Base-by-base conservation (phyloP, 169 alveolate species). In the Fabrea salina region DNA sequence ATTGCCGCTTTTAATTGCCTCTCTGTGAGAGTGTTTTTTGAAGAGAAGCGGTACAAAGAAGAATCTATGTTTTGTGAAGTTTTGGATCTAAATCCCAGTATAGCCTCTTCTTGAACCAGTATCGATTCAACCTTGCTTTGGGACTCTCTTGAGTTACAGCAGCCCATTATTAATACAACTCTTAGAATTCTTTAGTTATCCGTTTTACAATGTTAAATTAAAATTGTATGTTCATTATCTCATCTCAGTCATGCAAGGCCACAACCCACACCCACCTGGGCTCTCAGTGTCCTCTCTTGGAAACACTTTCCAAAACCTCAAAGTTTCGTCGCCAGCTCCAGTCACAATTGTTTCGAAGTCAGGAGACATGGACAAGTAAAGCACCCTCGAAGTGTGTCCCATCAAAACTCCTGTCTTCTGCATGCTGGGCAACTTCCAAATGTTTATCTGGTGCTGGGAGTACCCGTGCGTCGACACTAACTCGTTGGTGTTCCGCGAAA, bases 381-480 rank as follows among this genome's bases (percentile, higher is more conserved):
- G 85, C 7, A 98, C 99, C 70, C 99, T 92, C 56, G 90, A 93
- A 33, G 98, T 96, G 86, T 98, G 99, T 2, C 98, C 99, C 4
- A 92, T 89, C 53, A 74, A 74, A 13, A 54, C 71, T 13, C 95
- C 85, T 3, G 94, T 90, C 84, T 96, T 96, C 79, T 87, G 85
- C 95, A 96, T 90, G 32, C 92, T 75, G 22, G 99, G 98, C 82
- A 94, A 94, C 57, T 94, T 94, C 99, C 99, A 98, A 11, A 98
- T 83, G 49, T 94, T 91, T 79, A 98, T 95, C 83, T 95, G 96
- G 75, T 96, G 95, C 37, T 94, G 87, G n/a, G 98, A 92, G 85
- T 95, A 96, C 44, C 99, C 99, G 82, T 98, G 99, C 0, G 99
- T 97, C 35, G 98, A 91, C 4, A 97, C 98, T 51, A 98, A 78